Evolutionary conservation across 345 rosid genomes (phyloP).

Genomic region (Citrus unshiu): DNA sequence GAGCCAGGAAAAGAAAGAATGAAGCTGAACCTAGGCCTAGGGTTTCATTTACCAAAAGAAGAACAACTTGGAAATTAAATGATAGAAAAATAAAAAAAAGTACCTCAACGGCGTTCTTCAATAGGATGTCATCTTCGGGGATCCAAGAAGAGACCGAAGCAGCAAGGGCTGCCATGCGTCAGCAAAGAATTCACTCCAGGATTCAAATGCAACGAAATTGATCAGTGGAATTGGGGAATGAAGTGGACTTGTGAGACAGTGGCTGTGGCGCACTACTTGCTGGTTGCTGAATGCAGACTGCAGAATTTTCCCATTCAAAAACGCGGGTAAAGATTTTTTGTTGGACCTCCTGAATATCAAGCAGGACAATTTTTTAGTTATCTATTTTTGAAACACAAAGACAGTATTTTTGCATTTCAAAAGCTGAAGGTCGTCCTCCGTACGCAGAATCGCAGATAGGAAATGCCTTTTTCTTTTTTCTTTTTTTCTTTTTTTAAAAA

Average conservation of each 20-base stretch:
- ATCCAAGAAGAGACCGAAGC: slow-evolving; percentile 42
- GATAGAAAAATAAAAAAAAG: not conserved
- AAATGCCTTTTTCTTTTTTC: no score
- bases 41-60: not conserved
- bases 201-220: not conserved
- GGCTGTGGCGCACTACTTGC: no score
- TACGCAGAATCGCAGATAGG: no score
- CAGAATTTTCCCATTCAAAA: not conserved
- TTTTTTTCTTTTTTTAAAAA: rapidly evolving
- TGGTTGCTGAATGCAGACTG: not conserved
- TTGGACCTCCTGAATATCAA: not conserved
- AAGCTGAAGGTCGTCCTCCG: no score
- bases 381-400: not conserved
- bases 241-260: no score
- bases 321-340: slow-evolving; percentile 6
- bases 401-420: not conserved
- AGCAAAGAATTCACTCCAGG: not conserved
- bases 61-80: not conserved
- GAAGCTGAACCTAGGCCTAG: not conserved
- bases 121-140: slow-evolving; percentile 60
- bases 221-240: slow-evolving; percentile 1
- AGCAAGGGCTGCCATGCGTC: slow-evolving; percentile 36
- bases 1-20: not conserved
- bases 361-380: not conserved
- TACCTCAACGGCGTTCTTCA: slow-evolving; percentile 76